A percentile compares a stretch with the other conserved stretches of the same genome.
phyloP scores from a whole-genome alignment of 192 early-diverging fungal species.

The Spinellus fusiger region DNA sequence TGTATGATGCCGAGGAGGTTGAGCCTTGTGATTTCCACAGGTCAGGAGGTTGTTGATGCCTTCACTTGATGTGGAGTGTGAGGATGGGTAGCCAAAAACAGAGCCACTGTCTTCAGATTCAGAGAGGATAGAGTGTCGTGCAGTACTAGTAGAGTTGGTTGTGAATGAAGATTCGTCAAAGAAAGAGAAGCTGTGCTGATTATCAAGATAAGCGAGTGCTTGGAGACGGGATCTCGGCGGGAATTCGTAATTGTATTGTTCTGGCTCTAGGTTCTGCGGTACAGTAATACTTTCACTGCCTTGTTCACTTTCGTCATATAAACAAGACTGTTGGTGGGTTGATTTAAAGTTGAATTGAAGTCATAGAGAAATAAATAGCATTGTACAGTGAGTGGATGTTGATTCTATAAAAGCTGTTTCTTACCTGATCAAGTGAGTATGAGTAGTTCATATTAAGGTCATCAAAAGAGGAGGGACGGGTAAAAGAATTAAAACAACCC shows the following conservation, averaged over 20 bases:
- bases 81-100: not conserved
- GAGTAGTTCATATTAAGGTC: too few relatives aligned
- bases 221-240: conserved; percentile 4
- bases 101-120: not conserved
- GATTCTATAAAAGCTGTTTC: conserved; percentile 1
- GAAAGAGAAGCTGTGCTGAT: conserved; percentile 3
- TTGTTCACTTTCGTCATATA: not conserved
- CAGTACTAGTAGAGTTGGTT: not conserved
- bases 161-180: conserved; percentile 19
- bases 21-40: not conserved
- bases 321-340: conserved; percentile 1
- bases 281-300: not conserved
- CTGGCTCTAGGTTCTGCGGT: not conserved
- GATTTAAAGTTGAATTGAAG: not conserved
- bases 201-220: conserved; percentile 7
- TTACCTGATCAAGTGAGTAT: not conserved
- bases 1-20: not conserved
- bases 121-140: not conserved
- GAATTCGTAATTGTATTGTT: conserved; percentile 11
- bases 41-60: not conserved
- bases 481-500: conserved; percentile 2
- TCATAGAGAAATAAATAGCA: not conserved
- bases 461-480: not conserved
- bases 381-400: not conserved
- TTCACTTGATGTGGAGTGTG: not conserved